Evolutionary conservation across 2,329 filamentous ascomycete species (phyloP).

Genomic region (Aspergillus fijiensis): DNA sequence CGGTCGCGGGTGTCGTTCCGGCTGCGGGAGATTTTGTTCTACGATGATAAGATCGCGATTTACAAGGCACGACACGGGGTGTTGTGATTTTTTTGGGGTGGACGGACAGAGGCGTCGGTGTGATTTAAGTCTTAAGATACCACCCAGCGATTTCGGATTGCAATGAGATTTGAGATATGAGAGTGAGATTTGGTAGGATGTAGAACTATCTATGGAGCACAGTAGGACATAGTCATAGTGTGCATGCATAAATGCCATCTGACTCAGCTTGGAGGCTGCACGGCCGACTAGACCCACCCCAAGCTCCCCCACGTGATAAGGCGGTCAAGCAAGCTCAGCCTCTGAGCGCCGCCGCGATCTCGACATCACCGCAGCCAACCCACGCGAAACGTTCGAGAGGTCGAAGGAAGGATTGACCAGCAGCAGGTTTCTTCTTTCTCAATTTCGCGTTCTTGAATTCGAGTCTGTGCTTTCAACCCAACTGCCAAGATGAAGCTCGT

Average conservation of each 20-base stretch:
- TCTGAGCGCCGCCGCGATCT: constrained; percentile 15
- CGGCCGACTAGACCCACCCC: background rate
- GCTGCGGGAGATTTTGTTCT: constrained; percentile 77
- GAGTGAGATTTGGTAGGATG: too few species aligned
- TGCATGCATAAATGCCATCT: too few species aligned
- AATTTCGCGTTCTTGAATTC: background rate
- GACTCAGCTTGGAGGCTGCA: too few species aligned
- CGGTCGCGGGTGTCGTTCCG: constrained; percentile 52
- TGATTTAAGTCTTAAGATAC: constrained; percentile 1
- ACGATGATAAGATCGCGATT: constrained; percentile 78
- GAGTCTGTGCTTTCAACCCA: background rate
- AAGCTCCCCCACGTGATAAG: constrained; percentile 13
- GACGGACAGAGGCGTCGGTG: background rate
- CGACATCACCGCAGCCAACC: background rate
- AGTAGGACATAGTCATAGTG: too few species aligned
- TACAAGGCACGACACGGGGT: constrained; percentile 71
- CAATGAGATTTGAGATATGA: too few species aligned
- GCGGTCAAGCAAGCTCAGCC: constrained; percentile 17
- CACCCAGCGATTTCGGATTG: background rate
- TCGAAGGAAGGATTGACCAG: background rate
- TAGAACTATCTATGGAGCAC: too few species aligned
- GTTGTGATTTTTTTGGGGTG: constrained; percentile 26
- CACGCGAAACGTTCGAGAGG: background rate
- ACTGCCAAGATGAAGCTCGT: constrained; percentile 84
- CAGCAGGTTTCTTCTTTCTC: background rate